These are phyloP conservation scores for Hippophae tibetana DNA, from an alignment of 306 rosid genomes.

Conservation along the genomic window DNA sequence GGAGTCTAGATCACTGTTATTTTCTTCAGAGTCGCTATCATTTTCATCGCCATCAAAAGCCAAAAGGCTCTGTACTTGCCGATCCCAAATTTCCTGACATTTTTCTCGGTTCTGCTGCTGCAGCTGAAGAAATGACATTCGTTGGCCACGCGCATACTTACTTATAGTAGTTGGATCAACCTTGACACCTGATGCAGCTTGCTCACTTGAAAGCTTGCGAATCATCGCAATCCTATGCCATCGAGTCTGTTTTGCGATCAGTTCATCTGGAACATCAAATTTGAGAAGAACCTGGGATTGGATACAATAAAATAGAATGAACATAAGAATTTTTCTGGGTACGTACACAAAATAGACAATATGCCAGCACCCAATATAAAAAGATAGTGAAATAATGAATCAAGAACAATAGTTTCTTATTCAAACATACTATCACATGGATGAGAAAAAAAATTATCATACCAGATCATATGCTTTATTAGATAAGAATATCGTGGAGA, in stretches of 20 bases:
- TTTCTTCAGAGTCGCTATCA: conserved; percentile 88
- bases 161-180: conserved; percentile 90
- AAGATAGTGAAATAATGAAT: too few species aligned
- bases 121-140: conserved; percentile 95
- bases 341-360: too few species aligned
- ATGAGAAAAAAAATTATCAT: too few species aligned
- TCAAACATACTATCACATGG: too few species aligned
- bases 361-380: too few species aligned
- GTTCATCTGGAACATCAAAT: conserved; percentile 85
- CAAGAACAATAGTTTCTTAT: too few species aligned
- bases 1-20: conserved; percentile 91
- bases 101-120: conserved; percentile 98
- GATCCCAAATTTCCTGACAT: conserved; percentile 98
- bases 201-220: conserved; percentile 97
- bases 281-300: conserved; percentile 75
- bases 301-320: conserved; percentile 6
- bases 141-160: conserved; percentile 97
- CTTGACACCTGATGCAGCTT: conserved; percentile 91
- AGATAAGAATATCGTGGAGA: too few species aligned
- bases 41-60: conserved; percentile 70
- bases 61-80: conserved; percentile 77
- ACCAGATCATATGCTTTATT: too few species aligned
- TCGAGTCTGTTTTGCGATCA: conserved; percentile 78
- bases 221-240: conserved; percentile 99
- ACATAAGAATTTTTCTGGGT: too few species aligned